Evolutionary conservation across 495 filamentous ascomycete genomes (phyloP), one percentile per base, ranked within the genome.

Genomic region (Tuber borchii): DNA sequence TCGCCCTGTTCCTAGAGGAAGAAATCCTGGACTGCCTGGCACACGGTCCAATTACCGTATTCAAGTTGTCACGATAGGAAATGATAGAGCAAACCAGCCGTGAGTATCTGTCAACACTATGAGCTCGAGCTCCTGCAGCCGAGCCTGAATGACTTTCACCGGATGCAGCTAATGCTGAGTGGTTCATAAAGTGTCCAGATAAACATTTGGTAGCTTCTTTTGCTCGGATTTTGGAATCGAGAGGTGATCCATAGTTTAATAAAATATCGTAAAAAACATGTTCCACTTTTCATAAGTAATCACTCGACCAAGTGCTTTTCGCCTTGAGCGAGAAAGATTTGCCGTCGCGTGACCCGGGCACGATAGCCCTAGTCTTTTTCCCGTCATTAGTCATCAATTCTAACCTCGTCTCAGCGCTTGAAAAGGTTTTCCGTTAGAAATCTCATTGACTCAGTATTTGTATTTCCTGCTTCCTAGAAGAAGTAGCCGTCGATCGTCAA

Each of bases 181-280:
- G 22, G 22, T n/a, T n/a, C 48, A 2, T 43, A 43, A 10, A 51
- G 22, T 51, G n/a, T 51, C 48, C 9, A 20, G 48, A 12, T 22
- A n/a, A 9, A 44, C 51, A 91, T 88, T 91, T 81, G 89, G 90
- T 14, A 79, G 85, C 0, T 86, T 82, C 87, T 91, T 90, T 90
- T 84, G 78, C 83, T 12, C 87, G 90, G 42, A 84, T 90, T 71
- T 83, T 87, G 14, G 81, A 85, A 40, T 80, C 88, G 42, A 88
- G 89, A 31, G 76, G 84, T 44, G 90, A 92, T 84, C 88, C 87
- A 56, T 87, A 89, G 72, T 91, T 91, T 84, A 88, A 91, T 74
- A 78, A 82, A 73, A 89, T 91, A 82, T n/a, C n/a, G n/a, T n/a
- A 87, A 88, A 72, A 83, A 76, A 9, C 69, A 22, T 46, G 31